Percentiles rank a stretch among this genome's conserved stretches.
phyloP scores from a whole-genome alignment of 441 rosid genomes.

The Cnidoscolus chayamansa region DNA sequence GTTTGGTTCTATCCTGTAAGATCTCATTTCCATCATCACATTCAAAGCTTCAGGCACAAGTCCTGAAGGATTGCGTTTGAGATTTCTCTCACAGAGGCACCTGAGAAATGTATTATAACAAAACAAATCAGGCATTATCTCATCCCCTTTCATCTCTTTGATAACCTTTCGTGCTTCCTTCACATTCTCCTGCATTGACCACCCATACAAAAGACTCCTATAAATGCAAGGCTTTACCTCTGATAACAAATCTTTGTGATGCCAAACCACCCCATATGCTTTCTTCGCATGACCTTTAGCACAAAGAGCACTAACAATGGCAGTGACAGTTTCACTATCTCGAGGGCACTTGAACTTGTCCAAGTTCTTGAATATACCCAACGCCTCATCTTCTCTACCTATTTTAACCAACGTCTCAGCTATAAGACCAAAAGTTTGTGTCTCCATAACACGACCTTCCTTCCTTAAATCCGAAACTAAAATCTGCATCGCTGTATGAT shows the following conservation, averaged over 20 bases:
- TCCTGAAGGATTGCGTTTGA: constrained; percentile 61
- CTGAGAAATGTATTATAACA: constrained; percentile 65
- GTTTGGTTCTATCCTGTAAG: constrained; percentile 50
- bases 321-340: constrained; percentile 49
- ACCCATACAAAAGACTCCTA: constrained; percentile 61
- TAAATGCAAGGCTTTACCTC: constrained; percentile 50
- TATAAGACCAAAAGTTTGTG: constrained; percentile 52
- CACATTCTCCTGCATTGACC: constrained; percentile 60
- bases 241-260: constrained; percentile 51
- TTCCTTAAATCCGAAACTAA: constrained; percentile 62
- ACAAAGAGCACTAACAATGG: constrained; percentile 68
- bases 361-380: constrained; percentile 79
- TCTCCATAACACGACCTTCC: constrained; percentile 53
- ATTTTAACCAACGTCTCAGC: constrained; percentile 65
- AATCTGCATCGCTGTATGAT: constrained; percentile 56
- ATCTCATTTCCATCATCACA: constrained; percentile 82
- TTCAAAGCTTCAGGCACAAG: constrained; percentile 80
- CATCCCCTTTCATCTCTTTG: constrained; percentile 66
- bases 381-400: constrained; percentile 77
- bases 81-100: constrained; percentile 62
- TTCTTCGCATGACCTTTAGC: constrained; percentile 74
- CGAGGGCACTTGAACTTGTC: constrained; percentile 65
- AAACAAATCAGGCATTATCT: constrained; percentile 55
- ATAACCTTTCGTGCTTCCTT: constrained; percentile 68
- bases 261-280: constrained; percentile 69